Conservation (phyloP, 495 filamentous ascomycete genomes). For the Penicillium canescens region DNA sequence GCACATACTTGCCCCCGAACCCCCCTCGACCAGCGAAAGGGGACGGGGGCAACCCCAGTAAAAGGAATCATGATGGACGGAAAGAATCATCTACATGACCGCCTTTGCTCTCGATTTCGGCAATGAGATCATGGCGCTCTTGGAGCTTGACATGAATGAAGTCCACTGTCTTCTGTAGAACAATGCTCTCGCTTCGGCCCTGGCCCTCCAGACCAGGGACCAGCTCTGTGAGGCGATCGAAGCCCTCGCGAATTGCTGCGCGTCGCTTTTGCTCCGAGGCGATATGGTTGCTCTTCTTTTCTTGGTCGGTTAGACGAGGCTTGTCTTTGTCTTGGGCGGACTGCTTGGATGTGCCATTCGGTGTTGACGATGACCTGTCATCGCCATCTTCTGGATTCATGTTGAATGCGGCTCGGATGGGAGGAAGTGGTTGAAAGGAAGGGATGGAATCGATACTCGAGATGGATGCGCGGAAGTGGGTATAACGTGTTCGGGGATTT, state of each 20-base stretch:
- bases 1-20: conserved; percentile 5
- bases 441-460: conserved; percentile 1
- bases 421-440: not conserved
- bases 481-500: not conserved
- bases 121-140: conserved; percentile 61
- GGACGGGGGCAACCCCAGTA: not conserved
- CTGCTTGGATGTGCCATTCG: conserved; percentile 59
- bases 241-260: conserved; percentile 81
- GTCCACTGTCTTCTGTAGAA: conserved; percentile 73
- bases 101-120: conserved; percentile 60
- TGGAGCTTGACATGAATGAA: conserved; percentile 67
- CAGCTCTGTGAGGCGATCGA: conserved; percentile 77
- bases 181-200: conserved; percentile 80
- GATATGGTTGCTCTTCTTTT: conserved; percentile 93
- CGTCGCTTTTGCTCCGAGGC: conserved; percentile 88
- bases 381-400: conserved; percentile 36
- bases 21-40: conserved; percentile 5
- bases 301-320: conserved; percentile 78
- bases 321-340: conserved; percentile 58
- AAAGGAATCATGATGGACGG: conserved; percentile 28
- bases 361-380: conserved; percentile 48
- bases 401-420: conserved; percentile 7
- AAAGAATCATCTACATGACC: conserved; percentile 53
- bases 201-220: conserved; percentile 84
- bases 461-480: conserved; percentile 19